Base-by-base conservation (phyloP, 768 basidiomycete species). In the Paxillus ammoniavirescens region DNA sequence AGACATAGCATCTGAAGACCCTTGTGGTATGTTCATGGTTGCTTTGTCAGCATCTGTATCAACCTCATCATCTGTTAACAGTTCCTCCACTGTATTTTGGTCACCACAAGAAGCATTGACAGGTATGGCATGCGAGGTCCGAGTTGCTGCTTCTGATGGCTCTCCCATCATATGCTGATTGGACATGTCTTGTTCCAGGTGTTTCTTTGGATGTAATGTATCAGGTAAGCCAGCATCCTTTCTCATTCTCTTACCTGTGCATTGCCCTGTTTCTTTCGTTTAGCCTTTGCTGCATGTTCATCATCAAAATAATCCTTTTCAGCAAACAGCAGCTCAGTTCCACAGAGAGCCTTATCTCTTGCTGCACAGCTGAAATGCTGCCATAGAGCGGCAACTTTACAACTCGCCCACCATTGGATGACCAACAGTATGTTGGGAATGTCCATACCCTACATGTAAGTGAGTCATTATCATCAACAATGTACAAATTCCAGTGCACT, bases 291-390 rank as follows among this genome's bases (percentile, higher is more conserved):
- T 2, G 23, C 46, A 10, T 56, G n/a, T 30, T 61, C 60, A n/a
- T 59, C 57, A 47, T 70, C 61, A 47, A 61, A 63, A 50, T 65
- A 52, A 30, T 67, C 65, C 46, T 59, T 65, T 41, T 73, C 68
- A 8, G 63, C 61, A 36, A 73, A 55, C 10, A 72, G 31, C 4
- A 72, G 49, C 3, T 59, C 64, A 4, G 55, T 65, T 5, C 49
- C 71, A 14, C 42, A 4, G 15, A 64, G 50, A 1, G 3, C 13
- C 8, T 10, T 38, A 35, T 61, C 47, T 8, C 59, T 26, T 8
- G 50, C 73, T 2, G 56, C 72, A 15, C 62, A 64, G 2, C 74
- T 73, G 47, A 73, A 65, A 2, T 67, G 52, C 52, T 76, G 74
- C 71, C 67, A 70, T 2, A 75, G 51, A 0, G 65, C 61, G 3